A percentile compares a stretch with the other conserved stretches of the same genome.
Evolutionary conservation across 805 yeast genomes (phyloP).

Genomic region (Pichia kluyveri): DNA sequence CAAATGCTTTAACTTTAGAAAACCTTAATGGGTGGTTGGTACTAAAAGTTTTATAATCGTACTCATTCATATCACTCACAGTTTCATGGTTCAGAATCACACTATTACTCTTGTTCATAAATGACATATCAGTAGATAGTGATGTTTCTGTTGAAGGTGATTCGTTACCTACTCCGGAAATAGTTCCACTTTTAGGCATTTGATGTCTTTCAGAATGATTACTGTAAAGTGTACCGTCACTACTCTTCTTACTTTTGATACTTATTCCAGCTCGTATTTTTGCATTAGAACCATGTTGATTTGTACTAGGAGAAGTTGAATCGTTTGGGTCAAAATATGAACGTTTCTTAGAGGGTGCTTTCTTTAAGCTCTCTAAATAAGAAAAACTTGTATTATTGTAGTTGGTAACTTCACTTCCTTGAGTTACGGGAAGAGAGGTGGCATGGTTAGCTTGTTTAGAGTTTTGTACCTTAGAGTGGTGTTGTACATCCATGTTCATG

Average conservation of each 20-base stretch:
- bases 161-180: not conserved
- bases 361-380: constrained; percentile 3
- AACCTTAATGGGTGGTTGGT: constrained; percentile 25
- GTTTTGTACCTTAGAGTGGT: not conserved
- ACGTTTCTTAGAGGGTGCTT: constrained; percentile 2
- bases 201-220: too few relatives aligned
- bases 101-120: constrained; percentile 15
- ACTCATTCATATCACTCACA: constrained; percentile 22
- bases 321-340: not conserved
- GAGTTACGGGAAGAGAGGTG: not conserved
- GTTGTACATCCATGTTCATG: not conserved
- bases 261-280: not conserved
- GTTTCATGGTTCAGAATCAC: constrained; percentile 17
- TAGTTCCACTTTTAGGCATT: not conserved
- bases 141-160: constrained; percentile 5
- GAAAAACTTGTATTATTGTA: not conserved
- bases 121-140: constrained; percentile 3
- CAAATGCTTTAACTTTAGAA: constrained; percentile 28
- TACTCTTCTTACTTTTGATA: not conserved
- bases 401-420: not conserved
- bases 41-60: constrained; percentile 28
- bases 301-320: not conserved
- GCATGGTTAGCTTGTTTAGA: too few relatives aligned
- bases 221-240: too few relatives aligned
- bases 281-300: not conserved